These are phyloP conservation scores for Lycium ferocissimum DNA, from an alignment of 257 asterid genomes.

Conservation along the genomic window DNA sequence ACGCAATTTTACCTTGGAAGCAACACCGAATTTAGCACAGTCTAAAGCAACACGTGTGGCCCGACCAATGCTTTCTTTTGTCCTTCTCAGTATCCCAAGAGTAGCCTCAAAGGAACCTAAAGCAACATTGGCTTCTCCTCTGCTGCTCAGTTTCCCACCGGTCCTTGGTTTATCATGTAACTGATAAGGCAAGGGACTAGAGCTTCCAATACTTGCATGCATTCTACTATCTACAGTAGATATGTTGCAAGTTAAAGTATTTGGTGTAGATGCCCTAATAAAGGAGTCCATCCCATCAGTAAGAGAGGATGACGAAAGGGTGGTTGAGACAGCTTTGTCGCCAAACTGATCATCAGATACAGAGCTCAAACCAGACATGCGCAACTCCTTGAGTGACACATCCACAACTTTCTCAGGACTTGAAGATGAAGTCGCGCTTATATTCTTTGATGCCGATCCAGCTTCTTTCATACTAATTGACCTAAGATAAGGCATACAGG, in stretches of 20 bases:
- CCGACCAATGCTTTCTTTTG: conserved; percentile 82
- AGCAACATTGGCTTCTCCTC: conserved; percentile 55
- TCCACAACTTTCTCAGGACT: conserved; percentile 50
- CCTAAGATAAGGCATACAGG: conserved; percentile 43
- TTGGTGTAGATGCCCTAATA: conserved; percentile 60
- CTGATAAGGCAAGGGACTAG: conserved; percentile 60
- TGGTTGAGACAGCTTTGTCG: conserved; percentile 53
- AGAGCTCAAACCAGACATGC: conserved; percentile 49
- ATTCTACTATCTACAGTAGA: conserved; percentile 52
- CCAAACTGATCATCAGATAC: conserved; percentile 48
- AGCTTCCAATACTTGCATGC: conserved; percentile 52
- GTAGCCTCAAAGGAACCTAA: conserved; percentile 72
- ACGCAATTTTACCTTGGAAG: conserved; percentile 66
- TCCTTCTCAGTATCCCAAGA: conserved; percentile 77
- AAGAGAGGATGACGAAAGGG: conserved; percentile 64
- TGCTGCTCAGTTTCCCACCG: conserved; percentile 63
- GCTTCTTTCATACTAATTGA: conserved; percentile 49
- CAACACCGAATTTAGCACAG: conserved; percentile 84
- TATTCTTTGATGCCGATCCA: conserved; percentile 45
- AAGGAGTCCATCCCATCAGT: conserved; percentile 62
- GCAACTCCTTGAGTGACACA: conserved; percentile 37
- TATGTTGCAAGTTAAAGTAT: conserved; percentile 55
- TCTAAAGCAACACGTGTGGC: conserved; percentile 89
- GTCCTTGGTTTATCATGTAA: conserved; percentile 56
- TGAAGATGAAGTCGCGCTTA: conserved; percentile 42